Evolutionary conservation across 2,329 filamentous ascomycete genomes (phyloP).

Genomic region (Clonostachys rhizophaga): DNA sequence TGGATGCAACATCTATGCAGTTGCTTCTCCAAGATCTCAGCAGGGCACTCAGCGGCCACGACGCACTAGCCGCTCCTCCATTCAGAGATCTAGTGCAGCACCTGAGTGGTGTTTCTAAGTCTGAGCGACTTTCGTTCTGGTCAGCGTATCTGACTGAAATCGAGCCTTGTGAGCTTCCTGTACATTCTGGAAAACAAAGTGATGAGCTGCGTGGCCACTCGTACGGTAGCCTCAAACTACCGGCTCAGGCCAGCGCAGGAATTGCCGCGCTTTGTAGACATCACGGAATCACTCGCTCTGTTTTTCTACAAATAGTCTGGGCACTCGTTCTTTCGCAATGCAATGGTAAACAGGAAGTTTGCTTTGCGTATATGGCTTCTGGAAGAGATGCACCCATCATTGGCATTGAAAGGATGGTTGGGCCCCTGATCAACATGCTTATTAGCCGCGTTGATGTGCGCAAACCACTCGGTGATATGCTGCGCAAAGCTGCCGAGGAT

Average conservation of each 20-base stretch:
- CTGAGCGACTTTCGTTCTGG: conserved; percentile 7
- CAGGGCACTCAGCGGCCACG: too few relatives aligned
- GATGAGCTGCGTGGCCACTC: too few relatives aligned
- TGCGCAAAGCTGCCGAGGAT: conserved; percentile 36
- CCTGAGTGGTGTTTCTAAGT: too few relatives aligned
- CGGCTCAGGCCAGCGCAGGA: too few relatives aligned
- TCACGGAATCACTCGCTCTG: conserved; percentile 37
- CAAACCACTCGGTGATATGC: conserved; percentile 19
- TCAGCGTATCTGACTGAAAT: conserved; percentile 7
- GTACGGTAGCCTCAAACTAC: too few relatives aligned
- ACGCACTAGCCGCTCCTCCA: too few relatives aligned
- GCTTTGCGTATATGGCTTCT: conserved; percentile 48
- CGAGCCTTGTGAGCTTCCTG: conserved; percentile 7
- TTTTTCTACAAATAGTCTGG: conserved; percentile 46
- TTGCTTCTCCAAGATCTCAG: too few relatives aligned
- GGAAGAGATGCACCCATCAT: conserved; percentile 47
- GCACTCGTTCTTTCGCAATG: conserved; percentile 41
- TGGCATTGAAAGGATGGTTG: conserved; percentile 40
- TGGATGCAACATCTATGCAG: conserved; percentile 1
- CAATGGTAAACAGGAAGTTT: conserved; percentile 38
- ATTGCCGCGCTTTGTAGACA: background rate
- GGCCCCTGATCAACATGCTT: conserved; percentile 51
- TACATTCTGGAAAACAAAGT: background rate
- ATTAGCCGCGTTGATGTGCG: conserved; percentile 33
- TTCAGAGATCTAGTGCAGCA: too few relatives aligned